phyloP scores from a whole-genome alignment of 2,329 filamentous ascomycete genomes.

The Pestalotiopsis sp. region DNA sequence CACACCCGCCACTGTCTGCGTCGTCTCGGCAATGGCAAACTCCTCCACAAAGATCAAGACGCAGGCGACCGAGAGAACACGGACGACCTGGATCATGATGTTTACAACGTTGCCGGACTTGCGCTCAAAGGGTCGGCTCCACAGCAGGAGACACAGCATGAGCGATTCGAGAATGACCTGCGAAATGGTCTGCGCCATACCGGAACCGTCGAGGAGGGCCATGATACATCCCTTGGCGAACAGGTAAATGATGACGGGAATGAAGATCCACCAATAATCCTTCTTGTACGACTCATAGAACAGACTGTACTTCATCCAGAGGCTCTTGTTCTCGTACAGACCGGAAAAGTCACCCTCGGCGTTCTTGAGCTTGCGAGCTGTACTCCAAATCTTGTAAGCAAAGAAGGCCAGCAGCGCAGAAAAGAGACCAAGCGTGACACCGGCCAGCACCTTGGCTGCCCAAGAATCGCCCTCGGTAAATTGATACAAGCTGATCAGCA shows the following conservation, averaged over 20 bases:
- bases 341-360: conserved; percentile 71
- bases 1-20: conserved; percentile 92
- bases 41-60: conserved; percentile 94
- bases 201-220: conserved; percentile 83
- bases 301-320: conserved; percentile 93
- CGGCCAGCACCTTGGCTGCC: conserved; percentile 85
- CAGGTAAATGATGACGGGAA: conserved; percentile 87
- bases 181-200: conserved; percentile 76
- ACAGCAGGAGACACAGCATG: conserved; percentile 79
- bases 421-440: conserved; percentile 77
- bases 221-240: conserved; percentile 87
- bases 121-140: conserved; percentile 84
- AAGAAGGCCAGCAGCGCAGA: conserved; percentile 83
- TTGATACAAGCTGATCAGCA: conserved; percentile 93
- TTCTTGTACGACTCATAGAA: conserved; percentile 98
- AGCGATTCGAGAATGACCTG: conserved; percentile 81
- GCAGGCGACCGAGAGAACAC: conserved; percentile 84
- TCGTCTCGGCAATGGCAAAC: conserved; percentile 85
- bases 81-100: conserved; percentile 85
- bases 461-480: conserved; percentile 93
- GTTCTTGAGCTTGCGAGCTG: conserved; percentile 72
- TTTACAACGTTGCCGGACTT: conserved; percentile 92
- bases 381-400: conserved; percentile 77
- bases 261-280: conserved; percentile 95
- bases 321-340: conserved; percentile 86